Conservation (phyloP, 495 filamentous ascomycete species). For the Schizothecium vesticola region DNA sequence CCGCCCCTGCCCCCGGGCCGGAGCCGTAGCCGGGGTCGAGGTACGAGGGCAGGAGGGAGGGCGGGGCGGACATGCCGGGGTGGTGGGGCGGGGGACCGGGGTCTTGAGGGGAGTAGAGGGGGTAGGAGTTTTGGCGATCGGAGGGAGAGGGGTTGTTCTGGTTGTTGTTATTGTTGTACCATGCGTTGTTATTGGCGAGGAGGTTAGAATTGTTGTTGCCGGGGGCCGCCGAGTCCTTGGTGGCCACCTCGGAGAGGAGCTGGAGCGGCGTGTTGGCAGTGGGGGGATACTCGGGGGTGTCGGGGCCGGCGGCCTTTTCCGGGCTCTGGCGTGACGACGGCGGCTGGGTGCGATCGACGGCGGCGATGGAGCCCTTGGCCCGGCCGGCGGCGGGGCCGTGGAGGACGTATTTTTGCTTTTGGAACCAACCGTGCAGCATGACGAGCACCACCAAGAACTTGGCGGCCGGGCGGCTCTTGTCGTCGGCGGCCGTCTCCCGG, state of each 20-base stretch:
- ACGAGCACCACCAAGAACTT: constrained; percentile 73
- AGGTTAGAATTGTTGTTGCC: constrained; percentile 13
- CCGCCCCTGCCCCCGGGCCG: constrained; percentile 29
- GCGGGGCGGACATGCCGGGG: neutral
- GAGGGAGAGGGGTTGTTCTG: neutral
- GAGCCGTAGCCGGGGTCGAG: neutral
- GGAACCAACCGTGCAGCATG: constrained; percentile 71
- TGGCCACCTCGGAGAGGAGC: constrained; percentile 64
- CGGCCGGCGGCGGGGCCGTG: neutral
- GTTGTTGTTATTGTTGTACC: constrained; percentile 7
- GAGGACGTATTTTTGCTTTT: constrained; percentile 34
- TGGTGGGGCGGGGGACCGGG: neutral
- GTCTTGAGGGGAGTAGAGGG: neutral
- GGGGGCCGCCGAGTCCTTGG: constrained; percentile 43
- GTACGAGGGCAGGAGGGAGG: neutral
- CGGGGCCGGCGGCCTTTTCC: neutral
- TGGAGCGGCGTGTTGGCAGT: constrained; percentile 54
- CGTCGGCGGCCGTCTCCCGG: constrained; percentile 54
- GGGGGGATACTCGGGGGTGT: constrained; percentile 16
- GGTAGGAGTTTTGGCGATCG: neutral
- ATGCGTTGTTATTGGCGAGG: neutral
- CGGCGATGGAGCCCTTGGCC: constrained; percentile 11
- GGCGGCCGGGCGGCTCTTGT: constrained; percentile 61
- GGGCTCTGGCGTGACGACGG: constrained; percentile 1
- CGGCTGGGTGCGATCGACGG: constrained; percentile 2